Base-by-base conservation (phyloP, 768 basidiomycete genomes). In the Mycena galopus region DNA sequence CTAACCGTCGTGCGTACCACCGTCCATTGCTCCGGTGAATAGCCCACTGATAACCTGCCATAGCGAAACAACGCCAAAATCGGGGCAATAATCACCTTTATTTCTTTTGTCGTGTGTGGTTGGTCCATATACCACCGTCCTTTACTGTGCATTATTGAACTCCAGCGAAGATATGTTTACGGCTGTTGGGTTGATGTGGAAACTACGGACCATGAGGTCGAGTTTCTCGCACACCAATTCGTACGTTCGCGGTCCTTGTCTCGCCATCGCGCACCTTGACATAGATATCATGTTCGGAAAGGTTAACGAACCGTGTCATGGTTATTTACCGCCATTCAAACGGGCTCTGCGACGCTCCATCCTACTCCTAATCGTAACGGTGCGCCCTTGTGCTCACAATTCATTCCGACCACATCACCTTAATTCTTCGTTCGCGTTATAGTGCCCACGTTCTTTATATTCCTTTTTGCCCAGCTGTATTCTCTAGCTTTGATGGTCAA, bases 401-500 rank as follows among this genome's bases (percentile, higher is more conserved):
- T 47, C n/a, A 29, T 61, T 23, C n/a, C 16, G 3, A 17, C 42
- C 42, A 6, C 6, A 19, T 9, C 23, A n/a, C n/a, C n/a, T n/a
- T 30, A 25, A 37, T 37, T 37, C 37, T 61, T 5, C 9, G 16
- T 7, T 30, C 11, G 6, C 60, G 17, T 21, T 37, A 4, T 17
- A 64, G 63, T 64, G 16, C 21, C 63, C 47, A 64, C 63, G 5
- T 33, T 53, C 50, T 64, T 64, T 17, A 51, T 64, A 23, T 64
- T 64, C 32, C 63, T 19, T 3, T 64, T 64, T 39, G 63, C 63
- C 2, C 63, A 47, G 4, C 63, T 64, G 30, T 64, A 64, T 23
- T 16, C 63, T 8, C 63, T 64, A 30, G 53, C 63, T 7, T n/a
- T 65, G 16, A 29, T 65, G 33, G 7, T 65, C 33, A 65, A 65